Percentiles rank a stretch among this genome's conserved stretches.
These are phyloP conservation scores for Ustilago xerochloae DNA, from an alignment of 1,284 basidiomycete species.

Conservation along the genomic window DNA sequence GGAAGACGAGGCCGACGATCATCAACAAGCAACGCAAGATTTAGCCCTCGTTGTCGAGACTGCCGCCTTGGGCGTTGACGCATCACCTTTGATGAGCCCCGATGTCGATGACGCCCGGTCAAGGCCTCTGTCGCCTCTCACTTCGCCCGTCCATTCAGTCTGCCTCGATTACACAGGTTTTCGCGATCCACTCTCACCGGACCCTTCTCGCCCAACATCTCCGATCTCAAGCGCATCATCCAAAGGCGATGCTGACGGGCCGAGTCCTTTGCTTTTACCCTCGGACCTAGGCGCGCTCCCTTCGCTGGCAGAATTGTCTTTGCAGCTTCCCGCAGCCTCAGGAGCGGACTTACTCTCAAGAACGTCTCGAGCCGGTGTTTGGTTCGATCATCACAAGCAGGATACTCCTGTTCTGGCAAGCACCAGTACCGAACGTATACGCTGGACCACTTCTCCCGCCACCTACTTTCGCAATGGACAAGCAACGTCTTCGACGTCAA, in stretches of 20 bases:
- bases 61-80: not conserved
- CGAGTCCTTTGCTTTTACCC: constrained; percentile 26
- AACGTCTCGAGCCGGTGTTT: constrained; percentile 13
- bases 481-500: constrained; percentile 9
- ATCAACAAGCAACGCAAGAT: not conserved
- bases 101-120: constrained; percentile 10
- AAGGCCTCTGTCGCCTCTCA: constrained; percentile 24
- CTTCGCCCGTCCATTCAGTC: constrained; percentile 26
- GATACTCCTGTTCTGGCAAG: not conserved
- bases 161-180: constrained; percentile 16
- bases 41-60: not conserved
- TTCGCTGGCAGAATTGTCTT: constrained; percentile 28
- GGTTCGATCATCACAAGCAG: constrained; percentile 27
- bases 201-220: constrained; percentile 37
- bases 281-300: constrained; percentile 23
- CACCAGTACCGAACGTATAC: constrained; percentile 28
- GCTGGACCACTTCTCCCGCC: constrained; percentile 27
- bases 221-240: constrained; percentile 41
- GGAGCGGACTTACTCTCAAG: not conserved
- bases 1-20: constrained; percentile 17
- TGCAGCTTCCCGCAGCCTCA: constrained; percentile 20
- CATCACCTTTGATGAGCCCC: not conserved
- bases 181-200: constrained; percentile 30
- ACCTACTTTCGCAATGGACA: not conserved
- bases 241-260: constrained; percentile 30